Evolutionary conservation across 225 moss, liverwort and hornwort genomes (phyloP), one percentile per base, ranked within the genome.

Genomic region (Marchantia polymorpha): DNA sequence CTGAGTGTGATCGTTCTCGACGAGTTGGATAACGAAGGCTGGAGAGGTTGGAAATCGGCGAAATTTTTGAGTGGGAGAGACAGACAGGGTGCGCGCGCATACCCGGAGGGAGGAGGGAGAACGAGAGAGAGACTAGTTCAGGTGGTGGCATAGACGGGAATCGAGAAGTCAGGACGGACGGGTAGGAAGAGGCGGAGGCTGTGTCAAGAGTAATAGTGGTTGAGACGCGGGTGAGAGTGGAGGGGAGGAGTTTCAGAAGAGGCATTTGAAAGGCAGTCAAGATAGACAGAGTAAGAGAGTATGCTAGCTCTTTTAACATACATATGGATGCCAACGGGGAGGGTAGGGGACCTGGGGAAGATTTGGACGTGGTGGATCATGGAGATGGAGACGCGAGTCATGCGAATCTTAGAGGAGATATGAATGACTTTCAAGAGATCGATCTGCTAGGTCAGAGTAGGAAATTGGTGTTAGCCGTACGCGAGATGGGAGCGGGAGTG

Each of bases 401-500:
- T 78, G 82, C 64, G 50, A 77, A 74, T 75, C 84, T 81, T 82
- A 77, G 83, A 72, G 84, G 82, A 26, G 89, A 89, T 71, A 86
- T 89, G 84, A 84, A 72, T 84, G 89, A 89, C 30, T 84, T 86
- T 63, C 83, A 89, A 68, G 89, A 89, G 82, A 89, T 89, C 73
- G 81, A 89, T 69, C 39, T 89, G 77, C 66, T 89, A 74, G 89
- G 89, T 56, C 88, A 82, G 79, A 82, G 72, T 47, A 86, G 86
- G 78, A 89, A 89, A 81, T 80, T 89, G 77, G 90, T 90, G 59
- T 85, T 86, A 80, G 90, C 86, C 54, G 90, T 88, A 49, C 88
- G 87, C 26, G 90, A 90, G 73, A 90, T 90, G 90, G 90, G 93
- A 79, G 92, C 90, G 76, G 88, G 90, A 73, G 93, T 94, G 88